phyloP scores from a whole-genome alignment of 2,329 filamentous ascomycete genomes.

The Penicillium sp. region DNA sequence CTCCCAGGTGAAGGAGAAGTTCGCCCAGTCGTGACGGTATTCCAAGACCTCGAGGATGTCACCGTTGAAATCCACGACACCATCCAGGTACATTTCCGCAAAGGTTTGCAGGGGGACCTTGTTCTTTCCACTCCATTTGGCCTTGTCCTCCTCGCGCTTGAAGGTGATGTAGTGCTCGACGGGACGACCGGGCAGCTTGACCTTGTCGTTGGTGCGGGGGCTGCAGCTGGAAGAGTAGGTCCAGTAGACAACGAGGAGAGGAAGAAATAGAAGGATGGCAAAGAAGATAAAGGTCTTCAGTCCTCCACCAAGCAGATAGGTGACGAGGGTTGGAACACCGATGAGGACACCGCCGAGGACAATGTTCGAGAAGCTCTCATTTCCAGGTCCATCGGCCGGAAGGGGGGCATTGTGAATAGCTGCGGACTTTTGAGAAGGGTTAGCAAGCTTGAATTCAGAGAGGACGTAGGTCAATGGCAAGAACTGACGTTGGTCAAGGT shows the following conservation, averaged over 20 bases:
- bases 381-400: slow-evolving; percentile 29
- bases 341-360: slow-evolving; percentile 22
- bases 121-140: slow-evolving; percentile 29
- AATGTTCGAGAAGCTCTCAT: slow-evolving; percentile 32
- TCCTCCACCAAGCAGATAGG: slow-evolving; percentile 21
- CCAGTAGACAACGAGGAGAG: slow-evolving; percentile 29
- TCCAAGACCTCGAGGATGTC: slow-evolving; percentile 39
- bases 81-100: slow-evolving; percentile 36
- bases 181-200: slow-evolving; percentile 28
- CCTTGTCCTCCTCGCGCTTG: slow-evolving; percentile 27
- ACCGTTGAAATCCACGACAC: slow-evolving; percentile 39
- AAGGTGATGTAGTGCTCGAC: slow-evolving; percentile 35
- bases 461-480: not conserved
- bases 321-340: slow-evolving; percentile 26
- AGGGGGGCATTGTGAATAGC: slow-evolving; percentile 32
- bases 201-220: slow-evolving; percentile 28
- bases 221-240: slow-evolving; percentile 20
- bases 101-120: slow-evolving; percentile 35
- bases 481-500: slow-evolving; percentile 27
- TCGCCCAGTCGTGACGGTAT: slow-evolving; percentile 40
- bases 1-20: slow-evolving; percentile 34
- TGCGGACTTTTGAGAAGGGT: slow-evolving; percentile 22
- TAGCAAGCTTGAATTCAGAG: slow-evolving; percentile 6
- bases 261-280: slow-evolving; percentile 18
- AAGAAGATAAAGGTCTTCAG: slow-evolving; percentile 22